phyloP scores from a whole-genome alignment of 768 basidiomycete species.

The Tephrocybe sp. region DNA sequence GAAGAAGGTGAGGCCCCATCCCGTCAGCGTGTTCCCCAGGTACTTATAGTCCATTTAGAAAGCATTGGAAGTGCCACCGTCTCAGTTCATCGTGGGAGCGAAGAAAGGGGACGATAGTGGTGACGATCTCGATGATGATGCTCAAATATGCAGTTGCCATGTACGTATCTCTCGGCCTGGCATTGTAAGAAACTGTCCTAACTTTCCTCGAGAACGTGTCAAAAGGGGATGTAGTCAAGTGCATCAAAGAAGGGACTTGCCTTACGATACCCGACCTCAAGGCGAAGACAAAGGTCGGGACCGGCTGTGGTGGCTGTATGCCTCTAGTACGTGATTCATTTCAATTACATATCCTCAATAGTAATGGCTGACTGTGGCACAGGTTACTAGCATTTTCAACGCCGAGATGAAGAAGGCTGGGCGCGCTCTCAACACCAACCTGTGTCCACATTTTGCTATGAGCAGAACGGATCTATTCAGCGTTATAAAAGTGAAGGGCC shows the following conservation, averaged over 20 bases:
- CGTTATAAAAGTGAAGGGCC: constrained; percentile 59
- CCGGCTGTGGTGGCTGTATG: constrained; percentile 73
- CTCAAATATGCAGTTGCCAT: constrained; percentile 72
- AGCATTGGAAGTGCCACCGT: constrained; percentile 60
- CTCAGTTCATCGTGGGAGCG: constrained; percentile 61
- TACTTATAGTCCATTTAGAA: constrained; percentile 39
- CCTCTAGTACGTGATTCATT: constrained; percentile 40
- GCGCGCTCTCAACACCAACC: constrained; percentile 49
- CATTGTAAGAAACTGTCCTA: not conserved
- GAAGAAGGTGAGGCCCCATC: constrained; percentile 48
- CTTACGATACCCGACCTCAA: constrained; percentile 53
- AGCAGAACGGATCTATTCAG: constrained; percentile 66
- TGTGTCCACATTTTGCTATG: constrained; percentile 67
- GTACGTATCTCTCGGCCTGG: not conserved
- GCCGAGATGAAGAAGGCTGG: constrained; percentile 69
- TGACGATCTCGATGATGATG: constrained; percentile 66
- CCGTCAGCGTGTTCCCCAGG: no score
- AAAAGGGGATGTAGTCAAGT: constrained; percentile 53
- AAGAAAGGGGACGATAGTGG: constrained; percentile 55
- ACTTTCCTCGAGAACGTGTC: constrained; percentile 42
- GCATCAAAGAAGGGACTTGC: constrained; percentile 46
- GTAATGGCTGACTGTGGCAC: not conserved
- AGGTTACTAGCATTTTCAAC: constrained; percentile 36
- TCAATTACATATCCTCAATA: not conserved
- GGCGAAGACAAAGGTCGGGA: constrained; percentile 64